Percentiles rank a stretch among this genome's conserved stretches.
Evolutionary conservation across 2,329 filamentous ascomycete genomes (phyloP).

Genomic region (Cladosporium oxysporum): DNA sequence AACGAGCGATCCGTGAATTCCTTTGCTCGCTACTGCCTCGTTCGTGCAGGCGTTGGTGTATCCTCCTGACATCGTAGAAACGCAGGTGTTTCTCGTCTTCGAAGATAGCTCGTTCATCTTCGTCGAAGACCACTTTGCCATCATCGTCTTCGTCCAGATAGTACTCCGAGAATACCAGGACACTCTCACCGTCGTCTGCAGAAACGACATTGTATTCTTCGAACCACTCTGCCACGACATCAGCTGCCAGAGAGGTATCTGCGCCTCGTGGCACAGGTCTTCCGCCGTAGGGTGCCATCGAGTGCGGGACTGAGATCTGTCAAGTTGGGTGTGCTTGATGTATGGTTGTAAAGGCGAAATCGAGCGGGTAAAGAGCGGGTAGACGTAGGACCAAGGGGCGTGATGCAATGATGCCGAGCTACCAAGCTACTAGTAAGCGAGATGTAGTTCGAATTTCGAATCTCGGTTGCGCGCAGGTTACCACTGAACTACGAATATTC

Average conservation of each 20-base stretch:
- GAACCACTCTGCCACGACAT: background rate
- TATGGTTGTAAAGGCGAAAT: no score
- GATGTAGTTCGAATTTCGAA: no score
- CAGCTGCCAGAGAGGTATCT: background rate
- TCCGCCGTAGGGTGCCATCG: background rate
- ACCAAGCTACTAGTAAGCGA: no score
- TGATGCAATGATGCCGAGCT: no score
- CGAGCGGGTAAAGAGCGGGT: no score
- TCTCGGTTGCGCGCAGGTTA: no score
- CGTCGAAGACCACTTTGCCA: background rate
- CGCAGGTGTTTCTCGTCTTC: background rate
- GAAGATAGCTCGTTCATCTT: background rate
- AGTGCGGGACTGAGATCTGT: no score
- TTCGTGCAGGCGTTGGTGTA: background rate
- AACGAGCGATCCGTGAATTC: background rate
- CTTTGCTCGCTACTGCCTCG: background rate
- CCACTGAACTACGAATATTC: no score
- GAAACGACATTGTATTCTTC: background rate
- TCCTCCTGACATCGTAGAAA: background rate
- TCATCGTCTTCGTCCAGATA: background rate
- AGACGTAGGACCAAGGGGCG: no score
- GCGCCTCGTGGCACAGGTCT: background rate
- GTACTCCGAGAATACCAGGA: background rate
- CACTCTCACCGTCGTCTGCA: background rate
- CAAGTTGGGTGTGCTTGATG: no score